Conservation (phyloP, 2,329 filamentous ascomycete species). For the Ambrosiella cleistominuta region DNA sequence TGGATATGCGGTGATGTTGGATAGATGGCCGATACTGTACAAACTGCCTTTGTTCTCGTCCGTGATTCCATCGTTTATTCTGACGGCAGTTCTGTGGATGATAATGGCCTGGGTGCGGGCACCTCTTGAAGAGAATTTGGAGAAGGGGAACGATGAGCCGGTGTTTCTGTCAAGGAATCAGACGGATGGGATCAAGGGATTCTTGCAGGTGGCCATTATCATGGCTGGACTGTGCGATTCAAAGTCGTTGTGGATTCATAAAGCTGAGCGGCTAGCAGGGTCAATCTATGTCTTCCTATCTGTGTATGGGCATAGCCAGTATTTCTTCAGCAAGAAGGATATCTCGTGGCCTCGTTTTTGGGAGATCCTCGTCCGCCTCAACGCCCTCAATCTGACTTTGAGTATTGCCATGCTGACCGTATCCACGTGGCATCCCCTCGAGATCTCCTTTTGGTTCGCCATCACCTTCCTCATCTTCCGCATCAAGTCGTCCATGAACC, state of each 20-base stretch:
- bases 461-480: slow-evolving; percentile 2
- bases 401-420: not conserved
- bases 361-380: slow-evolving; percentile 37
- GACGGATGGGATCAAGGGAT: slow-evolving; percentile 48
- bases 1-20: not conserved
- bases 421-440: not conserved
- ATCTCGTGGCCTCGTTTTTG: slow-evolving; percentile 36
- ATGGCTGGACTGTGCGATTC: slow-evolving; percentile 38
- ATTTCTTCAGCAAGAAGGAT: slow-evolving; percentile 38
- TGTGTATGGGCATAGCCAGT: slow-evolving; percentile 42
- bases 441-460: slow-evolving; percentile 7
- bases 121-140: not conserved
- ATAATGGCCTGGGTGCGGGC: not conserved
- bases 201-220: slow-evolving; percentile 38
- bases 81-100: not conserved
- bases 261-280: slow-evolving; percentile 34
- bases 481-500: slow-evolving; percentile 6
- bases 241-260: slow-evolving; percentile 34
- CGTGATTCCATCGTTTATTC: not conserved
- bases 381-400: slow-evolving; percentile 27
- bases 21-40: not conserved
- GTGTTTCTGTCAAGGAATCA: slow-evolving; percentile 32
- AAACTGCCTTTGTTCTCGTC: not conserved
- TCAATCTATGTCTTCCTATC: slow-evolving; percentile 45
- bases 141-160: slow-evolving; percentile 14